A percentile compares a stretch with the other conserved stretches of the same genome.
Conservation (phyloP, 2,329 filamentous ascomycete genomes). For the Mycogone perniciosa region DNA sequence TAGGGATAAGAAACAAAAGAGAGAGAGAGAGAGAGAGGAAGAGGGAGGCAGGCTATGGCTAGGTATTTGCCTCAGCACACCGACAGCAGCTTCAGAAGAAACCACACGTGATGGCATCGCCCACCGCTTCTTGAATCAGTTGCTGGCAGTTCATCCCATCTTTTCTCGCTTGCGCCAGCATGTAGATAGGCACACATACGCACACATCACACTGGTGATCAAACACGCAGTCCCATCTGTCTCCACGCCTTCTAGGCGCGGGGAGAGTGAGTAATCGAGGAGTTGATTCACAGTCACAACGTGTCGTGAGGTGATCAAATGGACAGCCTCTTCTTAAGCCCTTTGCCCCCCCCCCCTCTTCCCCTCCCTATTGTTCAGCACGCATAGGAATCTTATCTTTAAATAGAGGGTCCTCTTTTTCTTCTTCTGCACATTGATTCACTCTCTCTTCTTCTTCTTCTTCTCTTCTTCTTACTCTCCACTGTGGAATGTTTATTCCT, state of each 20-base stretch:
- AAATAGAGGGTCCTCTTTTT: no score
- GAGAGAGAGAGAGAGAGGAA: no score
- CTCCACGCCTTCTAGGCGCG: background rate
- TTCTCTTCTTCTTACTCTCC: background rate
- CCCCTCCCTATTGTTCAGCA: no score
- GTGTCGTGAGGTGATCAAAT: background rate
- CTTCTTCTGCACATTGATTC: background rate
- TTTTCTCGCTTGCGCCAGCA: background rate
- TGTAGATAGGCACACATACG: background rate
- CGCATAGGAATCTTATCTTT: no score
- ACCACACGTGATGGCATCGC: background rate
- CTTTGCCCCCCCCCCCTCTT: no score
- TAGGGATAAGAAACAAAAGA: no score
- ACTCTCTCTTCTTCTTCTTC: background rate
- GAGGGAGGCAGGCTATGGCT: no score
- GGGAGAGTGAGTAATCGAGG: background rate
- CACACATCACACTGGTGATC: background rate
- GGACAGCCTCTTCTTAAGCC: no score
- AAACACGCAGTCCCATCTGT: background rate
- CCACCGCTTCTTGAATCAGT: background rate
- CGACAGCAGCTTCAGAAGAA: background rate
- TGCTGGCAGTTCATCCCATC: background rate
- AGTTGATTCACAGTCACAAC: background rate
- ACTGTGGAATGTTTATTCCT: background rate
- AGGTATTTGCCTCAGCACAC: no score